Percentiles rank a stretch among this genome's conserved stretches.
These are phyloP conservation scores for Zygosaccharomyces bailii DNA, from an alignment of 805 yeast species.

Conservation along the genomic window DNA sequence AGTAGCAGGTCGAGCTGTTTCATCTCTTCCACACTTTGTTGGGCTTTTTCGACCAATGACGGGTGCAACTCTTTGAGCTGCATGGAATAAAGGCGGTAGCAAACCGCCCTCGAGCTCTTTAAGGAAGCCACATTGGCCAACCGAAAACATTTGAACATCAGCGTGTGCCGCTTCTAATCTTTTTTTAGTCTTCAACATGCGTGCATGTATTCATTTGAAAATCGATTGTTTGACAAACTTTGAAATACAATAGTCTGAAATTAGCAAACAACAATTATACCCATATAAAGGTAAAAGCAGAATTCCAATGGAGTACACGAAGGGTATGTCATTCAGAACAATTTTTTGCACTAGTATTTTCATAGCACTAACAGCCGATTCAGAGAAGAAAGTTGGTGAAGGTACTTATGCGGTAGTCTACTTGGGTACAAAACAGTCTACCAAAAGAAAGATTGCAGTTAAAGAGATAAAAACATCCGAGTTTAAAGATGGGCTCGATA, in stretches of 20 bases:
- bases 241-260: neutral
- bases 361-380: slow-evolving; percentile 13
- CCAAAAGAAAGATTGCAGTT: slow-evolving; percentile 69
- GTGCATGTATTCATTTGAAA: slow-evolving; percentile 2
- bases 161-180: neutral
- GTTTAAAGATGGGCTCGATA: slow-evolving; percentile 94
- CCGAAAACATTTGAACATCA: slow-evolving; percentile 1
- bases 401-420: slow-evolving; percentile 98
- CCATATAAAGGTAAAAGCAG: no score
- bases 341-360: no score
- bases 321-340: slow-evolving; percentile 17
- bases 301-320: slow-evolving; percentile 22
- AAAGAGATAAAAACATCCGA: slow-evolving; percentile 93
- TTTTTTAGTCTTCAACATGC: slow-evolving; percentile 2
- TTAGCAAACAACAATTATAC: neutral
- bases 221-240: neutral
- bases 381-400: slow-evolving; percentile 90
- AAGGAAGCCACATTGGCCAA: neutral
- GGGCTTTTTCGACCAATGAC: slow-evolving; percentile 47
- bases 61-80: slow-evolving; percentile 45
- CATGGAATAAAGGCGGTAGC: neutral
- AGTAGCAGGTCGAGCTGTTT: slow-evolving; percentile 40
- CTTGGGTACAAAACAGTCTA: slow-evolving; percentile 57
- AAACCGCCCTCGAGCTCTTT: neutral
- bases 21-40: slow-evolving; percentile 41